Evolutionary conservation across 805 yeast species (phyloP).

Genomic region (Yarrowia sp.): DNA sequence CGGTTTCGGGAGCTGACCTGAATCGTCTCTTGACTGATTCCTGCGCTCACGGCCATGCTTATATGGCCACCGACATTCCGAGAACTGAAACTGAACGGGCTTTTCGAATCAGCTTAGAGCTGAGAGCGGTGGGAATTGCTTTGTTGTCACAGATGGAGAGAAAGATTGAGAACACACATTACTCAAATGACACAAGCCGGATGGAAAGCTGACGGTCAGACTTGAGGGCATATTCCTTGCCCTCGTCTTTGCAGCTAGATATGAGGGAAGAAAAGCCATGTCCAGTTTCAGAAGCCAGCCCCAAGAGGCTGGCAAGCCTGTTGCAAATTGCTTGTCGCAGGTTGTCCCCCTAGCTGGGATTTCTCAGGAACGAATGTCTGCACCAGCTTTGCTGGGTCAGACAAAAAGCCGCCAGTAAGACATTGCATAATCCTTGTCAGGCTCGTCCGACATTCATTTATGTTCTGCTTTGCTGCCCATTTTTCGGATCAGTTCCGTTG

Average conservation of each 20-base stretch:
- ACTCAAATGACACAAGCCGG: not conserved
- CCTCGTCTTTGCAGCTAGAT: not conserved
- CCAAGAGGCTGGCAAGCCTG: not conserved
- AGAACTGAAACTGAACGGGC: slow-evolving; percentile 10
- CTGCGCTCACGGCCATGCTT: not conserved
- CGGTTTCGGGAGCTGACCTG: slow-evolving; percentile 1
- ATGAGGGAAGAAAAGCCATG: not conserved
- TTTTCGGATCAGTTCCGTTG: slow-evolving; percentile 27
- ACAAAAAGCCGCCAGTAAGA: not conserved
- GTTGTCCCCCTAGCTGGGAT: not conserved
- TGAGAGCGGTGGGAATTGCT: not conserved
- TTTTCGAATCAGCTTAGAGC: not conserved
- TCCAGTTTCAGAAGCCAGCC: slow-evolving; percentile 8
- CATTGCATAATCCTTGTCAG: slow-evolving; percentile 1
- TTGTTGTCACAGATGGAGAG: not conserved
- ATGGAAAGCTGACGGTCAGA: not conserved
- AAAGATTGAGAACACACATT: not conserved
- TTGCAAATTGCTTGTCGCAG: slow-evolving; percentile 18
- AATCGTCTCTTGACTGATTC: not conserved
- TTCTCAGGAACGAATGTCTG: not conserved
- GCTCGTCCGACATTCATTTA: not conserved
- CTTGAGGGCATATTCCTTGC: not conserved
- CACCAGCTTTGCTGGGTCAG: not conserved
- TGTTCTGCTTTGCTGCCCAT: slow-evolving; percentile 9
- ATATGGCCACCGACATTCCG: slow-evolving; percentile 15